These are phyloP conservation scores for Metschnikowia lachancei DNA, from an alignment of 805 yeast genomes.

Conservation along the genomic window DNA sequence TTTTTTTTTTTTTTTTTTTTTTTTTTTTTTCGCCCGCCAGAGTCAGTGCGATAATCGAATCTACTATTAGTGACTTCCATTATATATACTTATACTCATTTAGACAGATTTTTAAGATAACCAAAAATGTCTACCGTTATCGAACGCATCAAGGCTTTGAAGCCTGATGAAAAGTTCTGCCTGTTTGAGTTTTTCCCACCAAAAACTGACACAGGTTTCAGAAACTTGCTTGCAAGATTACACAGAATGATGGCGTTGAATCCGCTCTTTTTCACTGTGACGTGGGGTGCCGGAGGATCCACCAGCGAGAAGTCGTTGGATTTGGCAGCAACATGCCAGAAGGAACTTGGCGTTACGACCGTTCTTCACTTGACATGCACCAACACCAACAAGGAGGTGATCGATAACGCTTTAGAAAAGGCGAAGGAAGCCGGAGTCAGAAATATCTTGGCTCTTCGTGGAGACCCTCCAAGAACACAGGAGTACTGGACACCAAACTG, in stretches of 20 bases:
- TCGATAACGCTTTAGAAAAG: slow-evolving; percentile 71
- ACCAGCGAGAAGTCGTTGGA: slow-evolving; percentile 84
- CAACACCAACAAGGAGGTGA: slow-evolving; percentile 71
- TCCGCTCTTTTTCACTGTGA: slow-evolving; percentile 86
- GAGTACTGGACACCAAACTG: slow-evolving; percentile 56
- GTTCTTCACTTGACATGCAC: slow-evolving; percentile 96
- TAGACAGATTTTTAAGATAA: background rate
- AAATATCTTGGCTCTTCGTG: slow-evolving; percentile 89
- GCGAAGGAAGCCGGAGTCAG: slow-evolving; percentile 79
- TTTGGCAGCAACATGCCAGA: slow-evolving; percentile 72
- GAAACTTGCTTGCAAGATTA: slow-evolving; percentile 81
- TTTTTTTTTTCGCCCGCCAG: slow-evolving; percentile 4
- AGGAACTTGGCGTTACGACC: slow-evolving; percentile 77
- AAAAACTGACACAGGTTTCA: slow-evolving; percentile 84
- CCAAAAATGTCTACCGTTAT: slow-evolving; percentile 19
- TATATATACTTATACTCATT: background rate
- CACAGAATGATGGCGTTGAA: slow-evolving; percentile 84
- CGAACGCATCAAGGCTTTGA: slow-evolving; percentile 40
- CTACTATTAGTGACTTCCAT: background rate
- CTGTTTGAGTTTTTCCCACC: slow-evolving; percentile 98
- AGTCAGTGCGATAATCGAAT: slow-evolving; percentile 11
- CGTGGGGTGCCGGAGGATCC: slow-evolving; percentile 99
- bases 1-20: background rate
- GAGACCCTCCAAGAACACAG: slow-evolving; percentile 87
- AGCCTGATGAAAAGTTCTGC: slow-evolving; percentile 58